A percentile compares a stretch with the other conserved stretches of the same genome.
phyloP scores from a whole-genome alignment of 2,329 filamentous ascomycete genomes.

The Aspergillus viridinutans region DNA sequence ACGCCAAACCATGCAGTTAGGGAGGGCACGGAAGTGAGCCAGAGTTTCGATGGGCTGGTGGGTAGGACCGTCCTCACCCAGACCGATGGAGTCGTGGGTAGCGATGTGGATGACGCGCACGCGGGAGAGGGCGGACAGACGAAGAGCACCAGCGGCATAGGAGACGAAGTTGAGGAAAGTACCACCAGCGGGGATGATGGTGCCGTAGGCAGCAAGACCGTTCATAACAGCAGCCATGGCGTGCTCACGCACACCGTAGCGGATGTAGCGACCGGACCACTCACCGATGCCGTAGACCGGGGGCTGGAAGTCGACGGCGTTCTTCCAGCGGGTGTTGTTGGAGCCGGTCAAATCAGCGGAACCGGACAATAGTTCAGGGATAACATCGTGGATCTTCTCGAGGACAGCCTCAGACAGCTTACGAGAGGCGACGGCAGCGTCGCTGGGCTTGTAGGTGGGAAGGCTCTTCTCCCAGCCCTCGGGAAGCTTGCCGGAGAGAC shows the following conservation, averaged over 20 bases:
- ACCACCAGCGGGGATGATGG: conserved; percentile 86
- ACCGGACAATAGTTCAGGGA: conserved; percentile 91
- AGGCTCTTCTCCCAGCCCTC: conserved; percentile 95
- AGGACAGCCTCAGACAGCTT: conserved; percentile 96
- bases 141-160: conserved; percentile 91
- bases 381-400: conserved; percentile 72
- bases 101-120: conserved; percentile 91
- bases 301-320: conserved; percentile 94
- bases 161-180: conserved; percentile 99
- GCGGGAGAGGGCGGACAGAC: conserved; percentile 87
- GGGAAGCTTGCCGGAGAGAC: conserved; percentile 76
- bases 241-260: conserved; percentile 51
- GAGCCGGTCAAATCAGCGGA: conserved; percentile 97
- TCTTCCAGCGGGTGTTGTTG: conserved; percentile 98
- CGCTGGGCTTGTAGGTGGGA: conserved; percentile 81
- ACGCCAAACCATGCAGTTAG: conserved; percentile 99
- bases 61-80: conserved; percentile 96
- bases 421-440: conserved; percentile 81
- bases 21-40: conserved; percentile 95
- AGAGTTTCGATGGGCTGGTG: conserved; percentile 99
- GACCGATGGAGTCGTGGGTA: conserved; percentile 98
- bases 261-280: conserved; percentile 79
- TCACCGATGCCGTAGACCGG: conserved; percentile 79
- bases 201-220: conserved; percentile 92
- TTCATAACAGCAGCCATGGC: conserved; percentile 52